Evolutionary conservation across 73 alveolate species (phyloP).

Genomic region (Blepharisma japonicum): DNA sequence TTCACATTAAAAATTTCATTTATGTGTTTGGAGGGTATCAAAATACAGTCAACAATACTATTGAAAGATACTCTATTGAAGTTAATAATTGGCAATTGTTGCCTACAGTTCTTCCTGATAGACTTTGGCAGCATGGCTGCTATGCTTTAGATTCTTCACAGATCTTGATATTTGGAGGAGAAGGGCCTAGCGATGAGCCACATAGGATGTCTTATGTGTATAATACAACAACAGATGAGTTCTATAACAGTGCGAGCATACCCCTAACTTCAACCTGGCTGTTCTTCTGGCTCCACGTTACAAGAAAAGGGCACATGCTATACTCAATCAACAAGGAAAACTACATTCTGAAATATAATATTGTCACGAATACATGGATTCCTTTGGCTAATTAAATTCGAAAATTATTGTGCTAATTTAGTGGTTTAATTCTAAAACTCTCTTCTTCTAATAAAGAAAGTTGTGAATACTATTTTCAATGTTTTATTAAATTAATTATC

Average conservation of each 20-base stretch:
- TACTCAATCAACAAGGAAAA: slow-evolving; percentile 9
- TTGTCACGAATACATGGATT: neutral
- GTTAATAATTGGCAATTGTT: neutral
- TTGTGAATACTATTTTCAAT: too few relatives aligned
- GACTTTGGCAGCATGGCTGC: slow-evolving; percentile 28
- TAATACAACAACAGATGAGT: slow-evolving; percentile 12
- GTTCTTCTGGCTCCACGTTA: slow-evolving; percentile 13
- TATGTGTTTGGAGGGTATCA: slow-evolving; percentile 28
- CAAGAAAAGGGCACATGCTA: neutral
- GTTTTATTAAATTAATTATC: too few relatives aligned
- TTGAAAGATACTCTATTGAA: slow-evolving; percentile 6
- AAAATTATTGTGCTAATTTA: too few relatives aligned
- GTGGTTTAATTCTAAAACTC: too few relatives aligned
- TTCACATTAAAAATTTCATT: neutral
- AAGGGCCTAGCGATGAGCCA: neutral
- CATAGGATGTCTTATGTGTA: neutral
- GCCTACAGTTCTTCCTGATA: slow-evolving; percentile 26
- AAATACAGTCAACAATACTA: slow-evolving; percentile 14
- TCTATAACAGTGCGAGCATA: neutral
- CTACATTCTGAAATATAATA: slow-evolving; percentile 6
- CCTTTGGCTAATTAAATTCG: too few relatives aligned
- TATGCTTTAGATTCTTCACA: slow-evolving; percentile 19
- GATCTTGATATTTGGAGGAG: slow-evolving; percentile 26
- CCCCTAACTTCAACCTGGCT: too few relatives aligned
- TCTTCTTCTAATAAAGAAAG: too few relatives aligned